Evolutionary conservation across 1,284 basidiomycete species (phyloP), one percentile per base, ranked within the genome.

Genomic region (Clitocybe nebularis): DNA sequence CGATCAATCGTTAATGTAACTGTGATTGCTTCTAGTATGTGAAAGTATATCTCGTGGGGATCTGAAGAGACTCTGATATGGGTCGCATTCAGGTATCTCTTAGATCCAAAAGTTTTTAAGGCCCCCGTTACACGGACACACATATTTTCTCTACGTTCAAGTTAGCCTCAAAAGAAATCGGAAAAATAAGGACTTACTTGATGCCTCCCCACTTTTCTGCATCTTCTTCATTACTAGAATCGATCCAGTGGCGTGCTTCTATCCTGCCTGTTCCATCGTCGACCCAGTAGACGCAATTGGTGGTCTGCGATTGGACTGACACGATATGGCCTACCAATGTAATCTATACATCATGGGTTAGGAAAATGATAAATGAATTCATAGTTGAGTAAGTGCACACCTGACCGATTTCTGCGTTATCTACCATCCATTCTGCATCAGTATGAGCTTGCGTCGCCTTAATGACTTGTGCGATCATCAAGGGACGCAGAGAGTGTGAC

Each of bases 261-360:
- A 97, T 82, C 46, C 74, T 73, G 2, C 90, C 95, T 1, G 91
- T 92, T 3, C 93, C 93, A 60, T 99, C 95, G 50, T 95, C 89
- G 6, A 99, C 67, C 49, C 71, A 67, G 61, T 92, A 94, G 16
- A 82, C 78, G 40, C 81, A 77, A 53, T 95, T 94, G 2, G 93
- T 98, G 1, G 89, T 74, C 49, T 90, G 84, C 11, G 69, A 67
- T 43, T 81, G 73, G 33, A 86, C 72, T 35, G 80, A 81, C 13
- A 83, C 70, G 5, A 97, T 82, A 53, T 87, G 80, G 1, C 81
- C 95, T n/a, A 98, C 87, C 40, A 95, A 60, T 1, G 81, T 80
- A 4, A 86, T 66, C 84, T 87, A 39, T 3, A 10, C 17, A 43
- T 17, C 13, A 20, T 25, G 38, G 8, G 46, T 4, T 38, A 29